Percentiles rank a stretch among this genome's conserved stretches.
Evolutionary conservation across 2,329 filamentous ascomycete genomes (phyloP).

Genomic region (Stachybotrys chartarum): DNA sequence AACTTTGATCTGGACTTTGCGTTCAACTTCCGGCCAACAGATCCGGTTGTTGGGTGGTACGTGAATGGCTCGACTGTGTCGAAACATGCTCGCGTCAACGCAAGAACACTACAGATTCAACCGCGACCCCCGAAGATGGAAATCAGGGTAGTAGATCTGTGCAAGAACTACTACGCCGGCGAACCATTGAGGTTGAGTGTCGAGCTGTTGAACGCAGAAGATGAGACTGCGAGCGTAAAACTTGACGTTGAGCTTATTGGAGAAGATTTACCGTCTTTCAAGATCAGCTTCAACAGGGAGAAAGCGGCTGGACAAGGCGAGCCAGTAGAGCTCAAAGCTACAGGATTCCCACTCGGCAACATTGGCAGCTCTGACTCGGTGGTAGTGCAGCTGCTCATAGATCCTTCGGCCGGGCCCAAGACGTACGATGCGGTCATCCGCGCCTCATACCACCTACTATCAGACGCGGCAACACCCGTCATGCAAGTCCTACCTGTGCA

Average conservation of each 20-base stretch:
- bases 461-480: conserved; percentile 75
- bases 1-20: conserved; percentile 62
- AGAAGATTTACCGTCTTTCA: conserved; percentile 35
- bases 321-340: conserved; percentile 34
- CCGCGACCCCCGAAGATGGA: conserved; percentile 91
- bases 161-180: conserved; percentile 76
- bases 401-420: conserved; percentile 41
- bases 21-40: conserved; percentile 41
- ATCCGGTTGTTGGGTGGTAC: conserved; percentile 42
- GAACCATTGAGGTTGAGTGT: conserved; percentile 65
- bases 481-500: conserved; percentile 64
- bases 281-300: conserved; percentile 11
- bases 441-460: conserved; percentile 69
- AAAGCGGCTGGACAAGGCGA: conserved; percentile 23
- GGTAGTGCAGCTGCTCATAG: conserved; percentile 40
- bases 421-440: conserved; percentile 65
- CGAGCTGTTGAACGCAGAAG: conserved; percentile 74
- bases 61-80: conserved; percentile 33
- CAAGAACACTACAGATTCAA: conserved; percentile 60
- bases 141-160: conserved; percentile 55
- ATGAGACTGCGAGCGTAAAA: conserved; percentile 65
- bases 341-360: conserved; percentile 35
- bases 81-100: conserved; percentile 39
- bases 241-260: conserved; percentile 64
- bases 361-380: conserved; percentile 38